A percentile compares a stretch with the other conserved stretches of the same genome.
These are phyloP conservation scores for Marasmius oreades DNA, from an alignment of 1,284 basidiomycete species.

Conservation along the genomic window DNA sequence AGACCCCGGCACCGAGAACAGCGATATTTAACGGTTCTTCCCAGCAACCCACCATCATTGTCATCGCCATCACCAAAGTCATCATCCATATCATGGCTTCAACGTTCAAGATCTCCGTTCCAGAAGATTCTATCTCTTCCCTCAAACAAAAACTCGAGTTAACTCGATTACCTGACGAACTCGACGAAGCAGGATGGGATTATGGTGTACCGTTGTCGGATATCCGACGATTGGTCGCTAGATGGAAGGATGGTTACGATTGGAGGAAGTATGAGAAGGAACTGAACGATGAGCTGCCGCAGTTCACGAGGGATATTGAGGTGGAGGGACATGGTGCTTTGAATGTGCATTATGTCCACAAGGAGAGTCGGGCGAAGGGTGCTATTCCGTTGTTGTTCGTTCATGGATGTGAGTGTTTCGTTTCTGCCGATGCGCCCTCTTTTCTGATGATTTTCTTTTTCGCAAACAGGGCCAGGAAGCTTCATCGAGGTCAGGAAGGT, in stretches of 20 bases:
- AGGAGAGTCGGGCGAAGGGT: conserved; percentile 34
- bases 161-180: conserved; percentile 43
- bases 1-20: no score
- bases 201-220: conserved; percentile 50
- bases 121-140: conserved; percentile 32
- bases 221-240: conserved; percentile 36
- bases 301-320: conserved; percentile 42
- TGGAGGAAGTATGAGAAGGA: conserved; percentile 42
- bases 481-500: conserved; percentile 55
- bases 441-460: not conserved
- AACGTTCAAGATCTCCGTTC: conserved; percentile 37
- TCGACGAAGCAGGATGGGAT: conserved; percentile 35
- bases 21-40: no score
- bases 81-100: no score
- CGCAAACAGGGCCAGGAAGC: conserved; percentile 50
- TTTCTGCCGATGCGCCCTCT: not conserved
- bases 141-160: conserved; percentile 41
- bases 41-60: no score
- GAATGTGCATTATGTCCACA: conserved; percentile 50
- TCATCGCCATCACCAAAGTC: no score
- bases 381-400: conserved; percentile 52
- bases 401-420: conserved; percentile 43
- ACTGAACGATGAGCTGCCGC: conserved; percentile 43
- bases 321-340: conserved; percentile 40
- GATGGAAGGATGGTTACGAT: conserved; percentile 44